A percentile compares a stretch with the other conserved stretches of the same genome.
Conservation (phyloP, 805 yeast genomes). For the Metschnikowia drakensbergensis region DNA sequence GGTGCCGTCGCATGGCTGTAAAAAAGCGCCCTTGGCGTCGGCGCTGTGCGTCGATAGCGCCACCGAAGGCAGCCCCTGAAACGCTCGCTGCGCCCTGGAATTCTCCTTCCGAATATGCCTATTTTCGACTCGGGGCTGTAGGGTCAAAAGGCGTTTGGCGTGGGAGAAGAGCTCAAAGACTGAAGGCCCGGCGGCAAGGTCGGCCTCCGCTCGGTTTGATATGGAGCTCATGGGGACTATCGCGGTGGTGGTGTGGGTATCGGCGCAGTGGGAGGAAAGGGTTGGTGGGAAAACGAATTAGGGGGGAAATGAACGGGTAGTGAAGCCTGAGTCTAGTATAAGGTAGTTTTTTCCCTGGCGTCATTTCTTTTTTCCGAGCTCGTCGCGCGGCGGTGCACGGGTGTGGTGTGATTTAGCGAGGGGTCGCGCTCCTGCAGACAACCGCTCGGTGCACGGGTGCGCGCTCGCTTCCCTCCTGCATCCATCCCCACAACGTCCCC, state of each 20-base stretch:
- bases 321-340: neutral
- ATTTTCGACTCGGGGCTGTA: slow-evolving; percentile 40
- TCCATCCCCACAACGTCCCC: no score
- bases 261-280: neutral
- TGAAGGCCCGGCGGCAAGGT: slow-evolving; percentile 27
- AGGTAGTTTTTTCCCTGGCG: neutral
- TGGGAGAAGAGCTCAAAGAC: slow-evolving; percentile 40
- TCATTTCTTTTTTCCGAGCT: neutral
- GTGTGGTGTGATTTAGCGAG: neutral
- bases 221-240: neutral
- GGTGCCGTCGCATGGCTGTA: neutral
- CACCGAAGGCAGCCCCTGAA: slow-evolving; percentile 1
- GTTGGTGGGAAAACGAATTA: neutral
- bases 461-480: no score
- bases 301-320: neutral
- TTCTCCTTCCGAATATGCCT: slow-evolving; percentile 36
- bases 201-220: slow-evolving; percentile 9
- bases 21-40: neutral
- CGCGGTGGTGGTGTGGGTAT: neutral
- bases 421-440: neutral
- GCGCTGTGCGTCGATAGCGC: neutral
- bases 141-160: slow-evolving; percentile 36
- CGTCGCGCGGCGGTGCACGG: slow-evolving; percentile 1
- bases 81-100: slow-evolving; percentile 23
- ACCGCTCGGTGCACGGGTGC: no score